phyloP scores from a whole-genome alignment of 2,329 filamentous ascomycete species.

The Pestalotiopsis sp. region DNA sequence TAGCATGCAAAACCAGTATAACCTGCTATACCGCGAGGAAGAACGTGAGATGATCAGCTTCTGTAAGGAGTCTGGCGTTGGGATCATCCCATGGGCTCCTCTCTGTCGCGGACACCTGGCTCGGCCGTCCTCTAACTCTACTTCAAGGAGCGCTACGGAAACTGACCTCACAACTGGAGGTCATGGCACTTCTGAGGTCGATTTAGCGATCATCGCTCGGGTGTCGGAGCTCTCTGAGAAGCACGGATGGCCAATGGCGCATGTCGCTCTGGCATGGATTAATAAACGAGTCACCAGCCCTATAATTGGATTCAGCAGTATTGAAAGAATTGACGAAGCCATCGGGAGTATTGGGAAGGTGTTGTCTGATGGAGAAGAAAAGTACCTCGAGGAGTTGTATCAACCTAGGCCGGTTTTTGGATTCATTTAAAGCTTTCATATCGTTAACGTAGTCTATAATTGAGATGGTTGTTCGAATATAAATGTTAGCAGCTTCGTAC shows the following conservation, averaged over 20 bases:
- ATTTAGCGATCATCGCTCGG: constrained; percentile 47
- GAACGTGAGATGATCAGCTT: too few relatives aligned
- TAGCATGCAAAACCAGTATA: too few relatives aligned
- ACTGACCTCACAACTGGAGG: too few relatives aligned
- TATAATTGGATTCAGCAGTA: constrained; percentile 62
- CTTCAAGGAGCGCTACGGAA: constrained; percentile 33
- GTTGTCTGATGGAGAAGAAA: constrained; percentile 59
- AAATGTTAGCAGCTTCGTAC: too few relatives aligned
- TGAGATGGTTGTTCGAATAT: too few relatives aligned
- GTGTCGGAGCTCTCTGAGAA: constrained; percentile 61
- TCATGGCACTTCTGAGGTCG: constrained; percentile 17
- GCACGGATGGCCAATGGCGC: constrained; percentile 61
- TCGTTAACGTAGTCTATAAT: too few relatives aligned
- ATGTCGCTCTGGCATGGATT: constrained; percentile 66
- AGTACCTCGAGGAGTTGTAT: constrained; percentile 66
- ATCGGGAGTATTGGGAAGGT: constrained; percentile 46
- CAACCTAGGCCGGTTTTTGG: too few relatives aligned
- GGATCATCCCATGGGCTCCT: too few relatives aligned
- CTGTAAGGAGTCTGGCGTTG: too few relatives aligned
- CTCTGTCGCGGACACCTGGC: constrained; percentile 39
- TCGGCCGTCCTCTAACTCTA: constrained; percentile 31
- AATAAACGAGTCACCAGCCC: constrained; percentile 54
- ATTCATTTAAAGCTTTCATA: too few relatives aligned
- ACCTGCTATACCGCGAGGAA: too few relatives aligned
- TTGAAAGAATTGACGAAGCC: constrained; percentile 63